Base-by-base conservation (phyloP, 139 green algal genomes). In the Asterochloris erici region DNA sequence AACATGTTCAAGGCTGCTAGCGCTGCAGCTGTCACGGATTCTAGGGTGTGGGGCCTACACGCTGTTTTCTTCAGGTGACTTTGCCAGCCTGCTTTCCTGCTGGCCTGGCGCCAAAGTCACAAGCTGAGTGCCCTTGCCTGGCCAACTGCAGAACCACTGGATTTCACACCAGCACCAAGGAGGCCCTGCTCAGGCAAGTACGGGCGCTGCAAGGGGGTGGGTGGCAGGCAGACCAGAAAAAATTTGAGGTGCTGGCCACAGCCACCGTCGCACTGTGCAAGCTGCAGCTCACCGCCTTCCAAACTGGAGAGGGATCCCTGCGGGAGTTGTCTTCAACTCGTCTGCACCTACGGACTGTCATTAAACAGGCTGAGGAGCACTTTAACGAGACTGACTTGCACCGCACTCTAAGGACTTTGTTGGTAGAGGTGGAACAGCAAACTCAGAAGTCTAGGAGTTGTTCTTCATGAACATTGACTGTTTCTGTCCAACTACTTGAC, bases 321-420 rank as follows among this genome's bases (percentile, higher is more conserved):
- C 86, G 87, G 0, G 91, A 96, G 60, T 84, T 96, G 54, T 82
- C 89, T 14, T 87, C 90, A 12, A 91, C 90, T 0, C 88, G 93
- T 21, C 90, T 97, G 92, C 93, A 95, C 54, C 83, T 97, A 60
- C 78, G 90, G 0, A 87, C 89, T 1, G 66, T 95, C 54, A 63
- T 96, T 26, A 91, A 94, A 78, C 89, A 93, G 68, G 76, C 76
- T 60, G 76, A 61, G 21, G 54, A 80, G 24, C 12, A 54, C 24
- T 62, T 70, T 6, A 19, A n/a, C 24, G 47, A 80, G 60, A 16
- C 29, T 54, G 76, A 47, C 24, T n/a, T 80, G 24, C 68, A 54
- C n/a, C 23, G 38, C 38, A 54, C 38, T 6, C 38, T 54, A 6
- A 54, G 38, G 38, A 54, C 38, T 54, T 54, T 54, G 6, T 10